These are phyloP conservation scores for Pilaira anomala DNA, from an alignment of 192 early-diverging fungal species.

Conservation along the genomic window DNA sequence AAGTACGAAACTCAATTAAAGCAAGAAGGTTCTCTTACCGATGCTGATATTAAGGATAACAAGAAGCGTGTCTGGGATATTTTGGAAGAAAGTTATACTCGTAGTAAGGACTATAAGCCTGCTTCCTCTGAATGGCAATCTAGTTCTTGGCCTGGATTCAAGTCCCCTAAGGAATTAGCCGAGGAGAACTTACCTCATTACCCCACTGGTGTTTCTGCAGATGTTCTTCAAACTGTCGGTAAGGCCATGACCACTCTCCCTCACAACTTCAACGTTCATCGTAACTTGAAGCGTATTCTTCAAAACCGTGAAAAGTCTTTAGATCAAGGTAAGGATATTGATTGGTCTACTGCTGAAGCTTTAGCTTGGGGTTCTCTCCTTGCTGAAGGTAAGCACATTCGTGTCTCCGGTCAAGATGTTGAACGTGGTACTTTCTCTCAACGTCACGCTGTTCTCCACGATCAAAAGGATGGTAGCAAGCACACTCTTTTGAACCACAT, in stretches of 20 bases:
- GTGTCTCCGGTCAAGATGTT: constrained; percentile 94
- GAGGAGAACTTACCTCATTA: constrained; percentile 62
- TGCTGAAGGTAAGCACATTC: constrained; percentile 87
- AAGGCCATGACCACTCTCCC: constrained; percentile 78
- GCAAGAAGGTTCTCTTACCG: constrained; percentile 78
- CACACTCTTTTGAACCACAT: constrained; percentile 87
- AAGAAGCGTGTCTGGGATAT: constrained; percentile 90
- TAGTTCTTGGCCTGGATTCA: constrained; percentile 90
- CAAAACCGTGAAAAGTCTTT: constrained; percentile 81
- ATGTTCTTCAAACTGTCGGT: constrained; percentile 81
- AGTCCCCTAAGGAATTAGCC: constrained; percentile 73
- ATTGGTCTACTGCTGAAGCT: constrained; percentile 94
- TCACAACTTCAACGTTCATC: constrained; percentile 79
- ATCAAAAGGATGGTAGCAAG: constrained; percentile 83
- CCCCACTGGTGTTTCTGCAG: constrained; percentile 69
- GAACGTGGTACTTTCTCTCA: constrained; percentile 99
- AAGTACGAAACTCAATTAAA: constrained; percentile 85
- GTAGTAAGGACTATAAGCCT: constrained; percentile 87
- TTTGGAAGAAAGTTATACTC: constrained; percentile 88
- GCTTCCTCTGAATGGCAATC: constrained; percentile 93
- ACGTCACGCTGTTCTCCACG: constrained; percentile 94
- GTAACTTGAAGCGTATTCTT: constrained; percentile 83
- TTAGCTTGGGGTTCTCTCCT: constrained; percentile 92
- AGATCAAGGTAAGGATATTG: constrained; percentile 76
- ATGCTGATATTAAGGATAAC: constrained; percentile 79